Evolutionary conservation across 805 yeast genomes (phyloP).

Genomic region (Nakazawaea holstii): DNA sequence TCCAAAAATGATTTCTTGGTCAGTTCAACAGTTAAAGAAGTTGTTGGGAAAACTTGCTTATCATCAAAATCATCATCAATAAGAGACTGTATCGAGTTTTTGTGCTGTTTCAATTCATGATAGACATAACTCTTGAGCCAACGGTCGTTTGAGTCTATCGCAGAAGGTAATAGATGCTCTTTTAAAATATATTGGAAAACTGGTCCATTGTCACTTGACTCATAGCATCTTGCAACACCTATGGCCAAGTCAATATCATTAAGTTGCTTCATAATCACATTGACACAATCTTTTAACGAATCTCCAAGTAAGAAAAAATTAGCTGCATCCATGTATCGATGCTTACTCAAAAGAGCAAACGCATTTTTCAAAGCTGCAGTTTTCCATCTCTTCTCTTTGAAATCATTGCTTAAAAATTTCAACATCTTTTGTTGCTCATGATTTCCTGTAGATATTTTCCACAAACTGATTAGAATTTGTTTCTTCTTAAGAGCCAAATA

Average conservation of each 20-base stretch:
- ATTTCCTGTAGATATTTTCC: slow-evolving; percentile 75
- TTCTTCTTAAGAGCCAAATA: slow-evolving; percentile 78
- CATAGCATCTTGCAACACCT: slow-evolving; percentile 74
- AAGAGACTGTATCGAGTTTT: slow-evolving; percentile 1
- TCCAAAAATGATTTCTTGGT: slow-evolving; percentile 40
- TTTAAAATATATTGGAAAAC: slow-evolving; percentile 45
- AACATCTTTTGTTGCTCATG: slow-evolving; percentile 81
- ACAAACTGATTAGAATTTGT: slow-evolving; percentile 68
- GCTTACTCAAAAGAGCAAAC: slow-evolving; percentile 83
- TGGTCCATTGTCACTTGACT: slow-evolving; percentile 51
- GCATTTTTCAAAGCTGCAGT: slow-evolving; percentile 92
- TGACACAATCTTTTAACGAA: slow-evolving; percentile 69
- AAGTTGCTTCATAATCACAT: slow-evolving; percentile 63
- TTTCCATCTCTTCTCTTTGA: slow-evolving; percentile 69
- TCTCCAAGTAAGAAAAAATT: slow-evolving; percentile 79
- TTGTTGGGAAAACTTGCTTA: slow-evolving; percentile 18
- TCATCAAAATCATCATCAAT: slow-evolving; percentile 8
- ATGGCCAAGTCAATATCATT: slow-evolving; percentile 71
- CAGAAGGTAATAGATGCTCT: slow-evolving; percentile 46
- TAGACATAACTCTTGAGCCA: slow-evolving; percentile 81
- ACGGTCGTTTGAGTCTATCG: slow-evolving; percentile 59
- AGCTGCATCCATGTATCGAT: slow-evolving; percentile 82
- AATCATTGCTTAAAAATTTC: slow-evolving; percentile 72
- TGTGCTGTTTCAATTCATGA: slow-evolving; percentile 14
- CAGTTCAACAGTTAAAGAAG: slow-evolving; percentile 22